Conservation (phyloP, 495 filamentous ascomycete genomes). For the Tuber melanosporum region DNA sequence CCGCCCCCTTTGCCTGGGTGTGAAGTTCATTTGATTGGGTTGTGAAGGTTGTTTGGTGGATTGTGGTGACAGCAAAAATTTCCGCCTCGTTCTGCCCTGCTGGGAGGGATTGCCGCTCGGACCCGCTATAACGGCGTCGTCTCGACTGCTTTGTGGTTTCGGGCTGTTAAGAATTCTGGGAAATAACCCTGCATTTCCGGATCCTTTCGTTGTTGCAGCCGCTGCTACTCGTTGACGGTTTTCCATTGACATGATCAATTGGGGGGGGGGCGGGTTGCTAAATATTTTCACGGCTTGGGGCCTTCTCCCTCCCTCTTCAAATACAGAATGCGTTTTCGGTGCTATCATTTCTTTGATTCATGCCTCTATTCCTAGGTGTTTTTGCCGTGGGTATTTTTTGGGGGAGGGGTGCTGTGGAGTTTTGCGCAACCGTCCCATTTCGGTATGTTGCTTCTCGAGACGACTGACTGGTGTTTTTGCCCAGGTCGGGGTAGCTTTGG, state of each 20-base stretch:
- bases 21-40: neutral
- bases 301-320: neutral
- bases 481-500: neutral
- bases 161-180: neutral
- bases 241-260: neutral
- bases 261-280: neutral
- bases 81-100: neutral
- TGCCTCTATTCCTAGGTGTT: neutral
- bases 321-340: neutral
- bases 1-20: neutral
- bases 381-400: neutral
- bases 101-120: neutral
- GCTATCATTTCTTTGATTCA: neutral
- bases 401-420: neutral
- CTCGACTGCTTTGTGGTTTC: neutral
- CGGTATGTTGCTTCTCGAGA: neutral
- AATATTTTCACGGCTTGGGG: neutral
- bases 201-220: neutral
- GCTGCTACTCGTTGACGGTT: neutral
- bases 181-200: neutral
- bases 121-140: neutral
- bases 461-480: neutral
- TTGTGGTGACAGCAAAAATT: constrained; percentile 4
- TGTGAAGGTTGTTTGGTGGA: neutral
- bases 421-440: neutral